Evolutionary conservation across 2,329 filamentous ascomycete species (phyloP).

Genomic region (Fusarium tjaetaba): DNA sequence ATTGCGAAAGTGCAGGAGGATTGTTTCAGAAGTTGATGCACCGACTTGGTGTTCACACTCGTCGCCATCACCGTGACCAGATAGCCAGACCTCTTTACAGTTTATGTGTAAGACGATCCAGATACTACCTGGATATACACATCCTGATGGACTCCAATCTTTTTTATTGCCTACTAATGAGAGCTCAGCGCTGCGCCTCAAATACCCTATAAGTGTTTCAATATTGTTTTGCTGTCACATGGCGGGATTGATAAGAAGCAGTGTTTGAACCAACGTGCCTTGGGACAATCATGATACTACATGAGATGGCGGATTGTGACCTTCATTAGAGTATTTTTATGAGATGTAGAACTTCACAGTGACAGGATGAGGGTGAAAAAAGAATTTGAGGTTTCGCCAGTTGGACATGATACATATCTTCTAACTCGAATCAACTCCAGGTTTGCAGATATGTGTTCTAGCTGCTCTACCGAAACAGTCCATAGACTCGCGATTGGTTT

Average conservation of each 20-base stretch:
- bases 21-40: constrained; percentile 9
- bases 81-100: background rate
- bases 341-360: background rate
- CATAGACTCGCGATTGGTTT: background rate
- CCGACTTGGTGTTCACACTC: background rate
- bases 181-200: background rate
- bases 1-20: background rate
- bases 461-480: background rate
- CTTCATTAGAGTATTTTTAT: no score
- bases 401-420: background rate
- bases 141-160: background rate
- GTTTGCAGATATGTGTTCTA: background rate
- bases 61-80: background rate
- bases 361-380: background rate
- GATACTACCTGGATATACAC: background rate
- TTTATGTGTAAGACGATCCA: background rate
- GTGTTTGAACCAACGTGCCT: background rate
- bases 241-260: background rate
- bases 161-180: background rate
- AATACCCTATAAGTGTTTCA: background rate
- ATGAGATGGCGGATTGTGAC: background rate
- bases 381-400: background rate
- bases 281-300: background rate
- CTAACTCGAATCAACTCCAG: background rate
- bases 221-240: background rate